phyloP scores from a whole-genome alignment of 139 green algal species.

The Axilococcus clingmanii region DNA sequence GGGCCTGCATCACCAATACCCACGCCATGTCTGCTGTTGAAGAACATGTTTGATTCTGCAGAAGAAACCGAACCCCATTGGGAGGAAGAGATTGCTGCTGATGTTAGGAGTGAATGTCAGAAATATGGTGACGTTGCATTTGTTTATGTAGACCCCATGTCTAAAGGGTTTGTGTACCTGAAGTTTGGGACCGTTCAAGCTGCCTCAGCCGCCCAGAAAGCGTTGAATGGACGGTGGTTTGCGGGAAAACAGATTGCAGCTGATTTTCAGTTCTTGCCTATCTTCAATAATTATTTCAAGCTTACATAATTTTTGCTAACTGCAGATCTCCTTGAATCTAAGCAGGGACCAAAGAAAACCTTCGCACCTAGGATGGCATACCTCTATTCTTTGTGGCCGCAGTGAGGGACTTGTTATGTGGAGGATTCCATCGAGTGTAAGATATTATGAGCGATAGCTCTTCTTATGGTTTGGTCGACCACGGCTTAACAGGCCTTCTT shows the following conservation, averaged over 20 bases:
- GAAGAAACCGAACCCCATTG: conserved; percentile 72
- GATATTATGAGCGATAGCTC: too few species aligned
- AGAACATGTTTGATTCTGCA: conserved; percentile 87
- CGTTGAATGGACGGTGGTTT: conserved; percentile 86
- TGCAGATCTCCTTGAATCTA: background rate
- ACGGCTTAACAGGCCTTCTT: conserved; percentile 21
- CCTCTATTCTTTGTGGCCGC: too few species aligned
- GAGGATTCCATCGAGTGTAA: too few species aligned
- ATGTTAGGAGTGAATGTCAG: conserved; percentile 78
- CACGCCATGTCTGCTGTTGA: conserved; percentile 85
- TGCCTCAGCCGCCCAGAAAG: conserved; percentile 53
- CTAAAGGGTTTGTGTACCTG: conserved; percentile 84
- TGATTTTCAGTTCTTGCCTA: conserved; percentile 67
- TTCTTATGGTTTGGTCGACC: conserved; percentile 3
- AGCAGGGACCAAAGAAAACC: too few species aligned
- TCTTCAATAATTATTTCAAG: conserved; percentile 24
- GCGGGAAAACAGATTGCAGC: conserved; percentile 62
- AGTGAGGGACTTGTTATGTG: too few species aligned
- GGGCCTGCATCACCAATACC: conserved; percentile 81
- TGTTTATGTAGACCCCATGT: conserved; percentile 67
- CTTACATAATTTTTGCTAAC: too few species aligned
- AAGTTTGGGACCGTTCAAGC: conserved; percentile 56
- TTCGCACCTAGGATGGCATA: too few species aligned
- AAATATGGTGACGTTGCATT: conserved; percentile 85
- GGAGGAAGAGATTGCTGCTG: conserved; percentile 77